Evolutionary conservation across 2,329 filamentous ascomycete genomes (phyloP).

Genomic region (Lecanicillium sp.): DNA sequence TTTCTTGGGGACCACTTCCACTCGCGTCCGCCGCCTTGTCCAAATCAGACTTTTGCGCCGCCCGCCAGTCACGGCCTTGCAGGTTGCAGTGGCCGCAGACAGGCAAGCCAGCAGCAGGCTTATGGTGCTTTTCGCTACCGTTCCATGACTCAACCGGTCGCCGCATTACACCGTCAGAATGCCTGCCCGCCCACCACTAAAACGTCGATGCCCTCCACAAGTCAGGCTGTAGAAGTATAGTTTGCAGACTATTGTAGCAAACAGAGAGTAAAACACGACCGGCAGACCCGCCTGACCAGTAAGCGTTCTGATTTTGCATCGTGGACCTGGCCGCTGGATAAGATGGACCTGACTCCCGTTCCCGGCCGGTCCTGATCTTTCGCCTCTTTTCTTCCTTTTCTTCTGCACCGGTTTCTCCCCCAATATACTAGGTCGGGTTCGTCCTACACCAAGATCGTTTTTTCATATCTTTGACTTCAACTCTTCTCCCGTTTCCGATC

Average conservation of each 20-base stretch:
- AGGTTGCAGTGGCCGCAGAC: too few relatives aligned
- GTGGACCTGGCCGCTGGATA: slow-evolving; percentile 14
- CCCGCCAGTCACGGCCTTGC: background rate
- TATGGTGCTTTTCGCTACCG: too few relatives aligned
- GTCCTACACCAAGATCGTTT: background rate
- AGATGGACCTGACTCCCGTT: slow-evolving; percentile 4
- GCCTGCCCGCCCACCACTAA: background rate
- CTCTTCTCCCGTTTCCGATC: too few relatives aligned
- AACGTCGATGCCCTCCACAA: too few relatives aligned
- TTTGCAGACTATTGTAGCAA: too few relatives aligned
- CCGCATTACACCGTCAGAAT: background rate
- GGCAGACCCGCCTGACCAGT: slow-evolving; percentile 9
- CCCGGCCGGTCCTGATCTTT: background rate
- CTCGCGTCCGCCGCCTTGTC: too few relatives aligned
- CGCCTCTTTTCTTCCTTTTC: background rate
- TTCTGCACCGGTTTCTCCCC: background rate
- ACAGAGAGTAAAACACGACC: too few relatives aligned
- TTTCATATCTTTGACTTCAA: background rate
- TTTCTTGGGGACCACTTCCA: too few relatives aligned
- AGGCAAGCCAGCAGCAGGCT: too few relatives aligned
- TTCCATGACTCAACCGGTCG: slow-evolving; percentile 5
- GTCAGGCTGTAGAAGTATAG: background rate
- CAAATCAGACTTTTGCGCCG: background rate
- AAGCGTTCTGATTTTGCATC: slow-evolving; percentile 10
- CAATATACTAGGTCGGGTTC: background rate